A percentile compares a stretch with the other conserved stretches of the same genome.
Evolutionary conservation across 805 yeast species (phyloP).

Genomic region (Candida tallmaniae): DNA sequence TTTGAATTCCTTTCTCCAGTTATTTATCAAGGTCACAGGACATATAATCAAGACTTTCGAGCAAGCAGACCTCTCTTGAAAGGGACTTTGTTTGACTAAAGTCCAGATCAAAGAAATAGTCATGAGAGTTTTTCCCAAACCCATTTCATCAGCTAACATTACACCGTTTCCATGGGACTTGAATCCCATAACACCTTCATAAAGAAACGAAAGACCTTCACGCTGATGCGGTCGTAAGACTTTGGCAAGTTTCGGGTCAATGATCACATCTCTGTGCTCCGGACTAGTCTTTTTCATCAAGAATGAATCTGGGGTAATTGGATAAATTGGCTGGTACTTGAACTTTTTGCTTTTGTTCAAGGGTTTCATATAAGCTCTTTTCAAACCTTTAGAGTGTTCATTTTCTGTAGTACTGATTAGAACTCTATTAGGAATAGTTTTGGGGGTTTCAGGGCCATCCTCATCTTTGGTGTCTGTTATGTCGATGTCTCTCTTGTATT

Average conservation of each 20-base stretch:
- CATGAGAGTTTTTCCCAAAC: slow-evolving; percentile 70
- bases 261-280: slow-evolving; percentile 21
- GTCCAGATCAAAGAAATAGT: slow-evolving; percentile 86
- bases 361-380: background rate
- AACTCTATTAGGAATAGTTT: background rate
- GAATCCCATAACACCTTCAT: slow-evolving; percentile 76
- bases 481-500: too few species aligned
- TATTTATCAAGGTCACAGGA: slow-evolving; percentile 83
- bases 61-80: slow-evolving; percentile 27
- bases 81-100: slow-evolving; percentile 61
- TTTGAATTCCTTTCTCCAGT: slow-evolving; percentile 84
- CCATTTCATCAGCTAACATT: slow-evolving; percentile 95
- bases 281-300: background rate
- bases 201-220: slow-evolving; percentile 78
- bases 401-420: background rate
- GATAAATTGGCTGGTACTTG: background rate
- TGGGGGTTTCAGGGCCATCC: background rate
- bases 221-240: slow-evolving; percentile 78
- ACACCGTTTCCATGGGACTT: slow-evolving; percentile 60
- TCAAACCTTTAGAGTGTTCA: too few species aligned
- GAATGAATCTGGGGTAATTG: background rate
- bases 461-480: too few species aligned
- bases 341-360: background rate
- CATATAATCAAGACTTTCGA: slow-evolving; percentile 75
- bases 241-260: slow-evolving; percentile 54